Base-by-base conservation (phyloP, 1,284 basidiomycete species). In the Gomphus bonarii region DNA sequence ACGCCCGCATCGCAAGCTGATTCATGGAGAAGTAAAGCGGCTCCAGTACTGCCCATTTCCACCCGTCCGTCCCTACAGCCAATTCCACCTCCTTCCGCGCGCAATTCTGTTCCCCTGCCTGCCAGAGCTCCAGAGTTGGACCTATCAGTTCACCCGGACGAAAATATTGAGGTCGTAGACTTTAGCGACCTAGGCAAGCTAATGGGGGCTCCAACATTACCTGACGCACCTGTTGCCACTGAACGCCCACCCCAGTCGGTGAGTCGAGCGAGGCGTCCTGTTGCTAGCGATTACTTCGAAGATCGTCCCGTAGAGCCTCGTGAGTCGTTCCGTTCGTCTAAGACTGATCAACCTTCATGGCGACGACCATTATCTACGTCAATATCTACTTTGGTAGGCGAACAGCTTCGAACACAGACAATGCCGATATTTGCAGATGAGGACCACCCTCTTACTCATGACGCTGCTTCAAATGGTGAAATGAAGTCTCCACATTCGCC, bases 121-220 rank as follows among this genome's bases (percentile, higher is more conserved):
- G 75, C 16, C 38, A 12, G 30, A 18, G 11, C 28, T 54, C 36
- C 12, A 11, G 52, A 44, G 11, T 18, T 51, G 18, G 57, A 61
- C 10, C 55, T 64, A 38, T 56, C 59, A 14, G 35, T 63, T 5
- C 68, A 71, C 58, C 67, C 72, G 3, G 79, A 77, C 30, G 84
- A 84, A 60, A 77, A 82, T 52, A 72, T 89, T 3, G 86, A 89
- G 63, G 77, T 87, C 14, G 75, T 91, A 18, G 87, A 91, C 64
- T 91, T 88, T 64, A 78, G 78, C 11, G 86, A 91, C 52, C 73
- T 90, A 67, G 83, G 75, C 43, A 84, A 80, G 68, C 77, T 90
- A 56, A 73, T 84, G 20, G 81, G 78, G 33, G 69, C 70, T 18
- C 66, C 65, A 18, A 49, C 65, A 22, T 30, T 57, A 43, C 51